phyloP scores from a whole-genome alignment of 2,329 filamentous ascomycete species.

The Coniella vitis region DNA sequence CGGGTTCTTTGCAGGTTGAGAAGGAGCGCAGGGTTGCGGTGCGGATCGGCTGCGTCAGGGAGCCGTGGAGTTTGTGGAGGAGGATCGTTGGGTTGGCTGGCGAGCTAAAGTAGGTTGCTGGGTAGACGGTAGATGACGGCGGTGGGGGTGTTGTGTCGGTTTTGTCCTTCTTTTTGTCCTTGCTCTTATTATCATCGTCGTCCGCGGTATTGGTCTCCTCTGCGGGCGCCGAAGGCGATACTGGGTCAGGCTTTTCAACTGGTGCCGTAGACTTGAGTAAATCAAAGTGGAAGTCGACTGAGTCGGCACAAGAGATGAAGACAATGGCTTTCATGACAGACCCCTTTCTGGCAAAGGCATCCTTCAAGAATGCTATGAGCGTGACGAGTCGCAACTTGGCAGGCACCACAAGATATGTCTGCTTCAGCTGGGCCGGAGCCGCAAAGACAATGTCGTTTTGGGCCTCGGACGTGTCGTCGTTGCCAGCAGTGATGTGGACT shows the following conservation, averaged over 20 bases:
- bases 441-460: constrained; percentile 56
- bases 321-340: constrained; percentile 95
- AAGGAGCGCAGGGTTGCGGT: constrained; percentile 82
- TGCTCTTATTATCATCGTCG: no score
- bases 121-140: constrained; percentile 44
- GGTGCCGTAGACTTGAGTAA: constrained; percentile 50
- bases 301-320: constrained; percentile 95
- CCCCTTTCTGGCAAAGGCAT: constrained; percentile 79
- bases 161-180: no score
- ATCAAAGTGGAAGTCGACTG: constrained; percentile 93
- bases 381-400: constrained; percentile 88
- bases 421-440: constrained; percentile 88
- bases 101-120: constrained; percentile 66
- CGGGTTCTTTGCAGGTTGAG: constrained; percentile 63
- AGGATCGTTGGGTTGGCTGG: constrained; percentile 66
- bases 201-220: constrained; percentile 16
- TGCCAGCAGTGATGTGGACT: constrained; percentile 69
- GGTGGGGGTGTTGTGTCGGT: constrained; percentile 20
- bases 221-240: constrained; percentile 13
- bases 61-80: constrained; percentile 84
- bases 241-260: constrained; percentile 26
- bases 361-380: constrained; percentile 74
- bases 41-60: constrained; percentile 77
- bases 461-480: constrained; percentile 38
- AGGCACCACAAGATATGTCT: constrained; percentile 80